Conservation (phyloP, 179 eudicot species). For the Vitellaria paradoxa region DNA sequence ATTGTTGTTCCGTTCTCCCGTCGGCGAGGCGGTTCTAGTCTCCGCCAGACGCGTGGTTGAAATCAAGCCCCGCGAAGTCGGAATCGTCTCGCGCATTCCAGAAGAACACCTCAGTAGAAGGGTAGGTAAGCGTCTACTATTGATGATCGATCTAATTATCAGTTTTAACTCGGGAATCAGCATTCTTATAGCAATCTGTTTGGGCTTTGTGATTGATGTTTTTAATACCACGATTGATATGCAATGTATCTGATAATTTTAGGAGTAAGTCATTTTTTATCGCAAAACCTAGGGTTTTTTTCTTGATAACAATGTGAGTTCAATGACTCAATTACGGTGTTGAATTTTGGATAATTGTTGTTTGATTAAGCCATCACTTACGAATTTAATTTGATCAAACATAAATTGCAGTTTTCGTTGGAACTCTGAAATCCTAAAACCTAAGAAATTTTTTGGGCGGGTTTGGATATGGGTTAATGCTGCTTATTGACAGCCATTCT, state of each 20-base stretch:
- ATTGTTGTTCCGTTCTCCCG: slow-evolving; percentile 21
- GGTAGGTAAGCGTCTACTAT: slow-evolving; percentile 21
- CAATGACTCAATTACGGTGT: background rate
- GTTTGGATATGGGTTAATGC: too few relatives aligned
- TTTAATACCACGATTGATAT: background rate
- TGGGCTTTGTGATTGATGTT: background rate
- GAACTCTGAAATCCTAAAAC: too few relatives aligned
- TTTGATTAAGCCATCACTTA: background rate
- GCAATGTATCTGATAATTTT: background rate
- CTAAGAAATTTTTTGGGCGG: too few relatives aligned
- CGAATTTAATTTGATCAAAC: background rate
- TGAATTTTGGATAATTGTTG: background rate
- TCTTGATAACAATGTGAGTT: background rate
- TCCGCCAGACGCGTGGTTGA: slow-evolving; percentile 49
- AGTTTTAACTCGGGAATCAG: background rate
- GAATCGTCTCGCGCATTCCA: slow-evolving; percentile 58
- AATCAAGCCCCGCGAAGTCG: slow-evolving; percentile 50
- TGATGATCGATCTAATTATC: background rate
- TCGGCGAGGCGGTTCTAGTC: slow-evolving; percentile 38
- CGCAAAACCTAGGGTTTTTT: background rate
- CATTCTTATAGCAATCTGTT: background rate
- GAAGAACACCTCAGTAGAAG: slow-evolving; percentile 53
- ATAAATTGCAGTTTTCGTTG: background rate
- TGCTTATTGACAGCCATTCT: background rate
- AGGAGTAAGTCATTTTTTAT: background rate